Conservation (phyloP, 306 rosid genomes). For the Cucurbita argyrosperma region DNA sequence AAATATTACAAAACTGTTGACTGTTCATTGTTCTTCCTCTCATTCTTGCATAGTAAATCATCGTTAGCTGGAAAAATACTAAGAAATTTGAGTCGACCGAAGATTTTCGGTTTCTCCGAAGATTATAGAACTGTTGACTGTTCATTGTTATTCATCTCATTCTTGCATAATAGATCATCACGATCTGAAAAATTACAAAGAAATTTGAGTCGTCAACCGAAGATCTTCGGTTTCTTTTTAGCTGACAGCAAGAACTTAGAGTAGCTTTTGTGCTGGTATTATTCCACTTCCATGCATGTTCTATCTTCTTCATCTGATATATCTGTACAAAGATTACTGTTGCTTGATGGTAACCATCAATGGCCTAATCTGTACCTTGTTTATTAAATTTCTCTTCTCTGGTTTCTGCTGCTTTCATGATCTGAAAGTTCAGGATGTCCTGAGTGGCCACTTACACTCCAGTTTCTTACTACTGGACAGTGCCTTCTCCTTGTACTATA, state of each 20-base stretch:
- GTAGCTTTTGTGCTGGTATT: not conserved
- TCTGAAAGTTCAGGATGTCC: not conserved
- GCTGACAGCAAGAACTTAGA: not conserved
- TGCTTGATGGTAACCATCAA: conserved; percentile 7
- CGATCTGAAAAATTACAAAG: not conserved
- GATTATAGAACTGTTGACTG: not conserved
- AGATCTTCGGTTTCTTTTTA: not conserved
- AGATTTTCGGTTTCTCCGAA: not conserved
- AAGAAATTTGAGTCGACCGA: not conserved
- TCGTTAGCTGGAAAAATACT: not conserved
- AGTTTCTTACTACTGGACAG: not conserved
- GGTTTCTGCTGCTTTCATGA: not conserved
- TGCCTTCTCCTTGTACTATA: not conserved
- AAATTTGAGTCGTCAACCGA: too few species aligned
- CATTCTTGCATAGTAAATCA: not conserved
- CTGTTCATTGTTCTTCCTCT: not conserved
- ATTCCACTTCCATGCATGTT: not conserved
- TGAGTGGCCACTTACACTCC: not conserved
- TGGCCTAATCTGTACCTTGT: not conserved
- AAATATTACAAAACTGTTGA: not conserved
- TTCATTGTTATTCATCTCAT: not conserved
- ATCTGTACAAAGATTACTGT: not conserved
- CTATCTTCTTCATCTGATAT: not conserved
- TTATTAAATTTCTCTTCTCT: not conserved
- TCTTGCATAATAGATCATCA: not conserved